Evolutionary conservation across 192 early-diverging fungal genomes (phyloP).

Genomic region (Podila verticillata): DNA sequence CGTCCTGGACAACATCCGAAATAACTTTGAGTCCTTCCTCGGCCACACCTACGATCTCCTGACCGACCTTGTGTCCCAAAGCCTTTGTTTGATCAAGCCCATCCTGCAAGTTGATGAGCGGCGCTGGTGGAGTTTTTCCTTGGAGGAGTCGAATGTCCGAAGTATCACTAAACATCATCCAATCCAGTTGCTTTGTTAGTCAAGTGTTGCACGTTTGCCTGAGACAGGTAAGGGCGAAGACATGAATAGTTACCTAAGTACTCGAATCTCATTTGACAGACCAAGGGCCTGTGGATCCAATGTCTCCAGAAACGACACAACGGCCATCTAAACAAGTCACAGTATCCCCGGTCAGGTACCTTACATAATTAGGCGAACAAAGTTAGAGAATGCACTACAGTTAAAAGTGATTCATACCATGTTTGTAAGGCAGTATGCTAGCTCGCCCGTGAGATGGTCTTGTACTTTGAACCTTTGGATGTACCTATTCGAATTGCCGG

Average conservation of each 20-base stretch:
- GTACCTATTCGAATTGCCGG: constrained; percentile 19
- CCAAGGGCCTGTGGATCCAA: constrained; percentile 57
- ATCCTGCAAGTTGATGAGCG: constrained; percentile 29
- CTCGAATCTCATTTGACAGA: constrained; percentile 53
- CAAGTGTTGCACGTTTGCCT: constrained; percentile 25
- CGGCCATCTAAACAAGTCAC: constrained; percentile 48
- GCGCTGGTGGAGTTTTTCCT: neutral
- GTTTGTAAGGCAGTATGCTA: constrained; percentile 62
- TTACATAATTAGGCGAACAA: too few species aligned
- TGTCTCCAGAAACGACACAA: constrained; percentile 57
- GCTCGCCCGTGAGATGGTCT: constrained; percentile 49
- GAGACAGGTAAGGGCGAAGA: neutral
- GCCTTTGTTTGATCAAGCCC: constrained; percentile 34
- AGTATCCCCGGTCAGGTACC: neutral
- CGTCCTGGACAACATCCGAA: constrained; percentile 60
- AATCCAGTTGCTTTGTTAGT: neutral
- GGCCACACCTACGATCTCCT: constrained; percentile 47
- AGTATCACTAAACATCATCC: constrained; percentile 13
- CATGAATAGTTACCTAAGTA: constrained; percentile 48
- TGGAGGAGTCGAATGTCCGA: constrained; percentile 29
- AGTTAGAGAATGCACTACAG: neutral
- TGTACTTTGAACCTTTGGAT: constrained; percentile 59
- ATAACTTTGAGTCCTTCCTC: constrained; percentile 53
- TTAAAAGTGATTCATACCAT: constrained; percentile 38
- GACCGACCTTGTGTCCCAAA: constrained; percentile 41